phyloP scores from a whole-genome alignment of 331 rosid genomes.

The Erythrophleum ivorense region DNA sequence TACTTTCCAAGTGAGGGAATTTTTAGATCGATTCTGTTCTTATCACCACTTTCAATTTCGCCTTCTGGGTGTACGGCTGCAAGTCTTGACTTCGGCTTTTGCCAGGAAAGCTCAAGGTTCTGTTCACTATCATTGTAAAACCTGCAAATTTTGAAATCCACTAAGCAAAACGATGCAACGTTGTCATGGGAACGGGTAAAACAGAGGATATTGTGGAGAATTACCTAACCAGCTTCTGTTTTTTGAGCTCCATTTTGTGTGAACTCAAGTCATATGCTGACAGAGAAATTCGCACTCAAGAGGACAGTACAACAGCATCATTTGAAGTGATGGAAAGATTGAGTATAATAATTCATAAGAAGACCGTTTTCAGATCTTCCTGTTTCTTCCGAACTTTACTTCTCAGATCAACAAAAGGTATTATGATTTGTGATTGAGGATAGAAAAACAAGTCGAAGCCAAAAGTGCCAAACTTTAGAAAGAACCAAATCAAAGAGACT shows the following conservation, averaged over 20 bases:
- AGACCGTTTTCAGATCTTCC: not conserved
- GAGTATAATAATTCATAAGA: not conserved
- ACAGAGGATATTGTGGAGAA: not conserved
- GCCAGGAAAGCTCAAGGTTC: slow-evolving; percentile 50
- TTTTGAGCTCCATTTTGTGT: slow-evolving; percentile 59
- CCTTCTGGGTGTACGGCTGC: slow-evolving; percentile 46
- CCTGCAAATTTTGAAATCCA: slow-evolving; percentile 47
- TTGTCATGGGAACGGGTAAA: not conserved
- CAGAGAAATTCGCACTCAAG: slow-evolving; percentile 22
- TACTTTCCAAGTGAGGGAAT: slow-evolving; percentile 51
- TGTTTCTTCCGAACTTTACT: slow-evolving; percentile 29
- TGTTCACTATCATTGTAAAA: slow-evolving; percentile 53
- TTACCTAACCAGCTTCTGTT: slow-evolving; percentile 77
- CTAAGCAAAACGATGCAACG: slow-evolving; percentile 13
- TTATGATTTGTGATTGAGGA: not conserved
- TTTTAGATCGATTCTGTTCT: slow-evolving; percentile 21
- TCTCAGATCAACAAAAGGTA: slow-evolving; percentile 20
- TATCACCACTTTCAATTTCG: slow-evolving; percentile 34
- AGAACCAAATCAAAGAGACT: not conserved
- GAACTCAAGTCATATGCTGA: slow-evolving; percentile 27
- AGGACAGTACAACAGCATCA: not conserved
- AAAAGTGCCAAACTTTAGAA: not conserved
- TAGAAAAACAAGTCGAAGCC: not conserved
- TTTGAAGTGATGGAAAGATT: slow-evolving; percentile 4
- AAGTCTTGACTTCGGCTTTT: slow-evolving; percentile 70